Evolutionary conservation across 768 basidiomycete species (phyloP).

Genomic region (Rhodotorula diobovata): DNA sequence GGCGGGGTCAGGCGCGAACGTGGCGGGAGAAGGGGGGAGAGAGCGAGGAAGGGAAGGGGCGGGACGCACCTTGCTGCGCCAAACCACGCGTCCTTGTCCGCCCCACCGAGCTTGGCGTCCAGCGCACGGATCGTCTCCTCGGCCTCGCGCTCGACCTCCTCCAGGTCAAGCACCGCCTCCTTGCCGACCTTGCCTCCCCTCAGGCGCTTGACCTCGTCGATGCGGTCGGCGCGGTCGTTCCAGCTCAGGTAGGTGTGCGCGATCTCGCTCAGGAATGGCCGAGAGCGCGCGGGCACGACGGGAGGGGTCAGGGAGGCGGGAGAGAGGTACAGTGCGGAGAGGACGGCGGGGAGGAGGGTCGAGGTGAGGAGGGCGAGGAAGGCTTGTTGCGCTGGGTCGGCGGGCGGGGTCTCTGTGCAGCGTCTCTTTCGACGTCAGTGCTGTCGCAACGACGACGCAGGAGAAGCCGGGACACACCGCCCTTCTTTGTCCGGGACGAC

Average conservation of each 20-base stretch:
- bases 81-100: conserved; percentile 9
- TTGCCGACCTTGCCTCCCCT: conserved; percentile 17
- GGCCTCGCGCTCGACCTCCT: conserved; percentile 35
- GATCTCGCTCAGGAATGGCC: neutral
- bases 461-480: neutral
- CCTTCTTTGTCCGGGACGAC: neutral
- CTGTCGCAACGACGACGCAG: no score
- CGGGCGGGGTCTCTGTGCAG: neutral
- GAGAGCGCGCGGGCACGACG: neutral
- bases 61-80: conserved; percentile 13
- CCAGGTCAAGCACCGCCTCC: conserved; percentile 19
- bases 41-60: no score
- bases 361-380: conserved; percentile 26
- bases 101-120: conserved; percentile 13
- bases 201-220: conserved; percentile 25
- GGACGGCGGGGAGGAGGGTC: conserved; percentile 29
- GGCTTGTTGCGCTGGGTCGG: conserved; percentile 24
- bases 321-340: conserved; percentile 28
- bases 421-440: no score
- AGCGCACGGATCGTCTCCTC: conserved; percentile 23
- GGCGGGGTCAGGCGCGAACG: neutral
- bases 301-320: neutral
- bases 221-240: conserved; percentile 6
- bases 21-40: neutral
- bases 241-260: conserved; percentile 1